Conservation (phyloP, 1,284 basidiomycete genomes). For the Stygiomarasmius scandens region DNA sequence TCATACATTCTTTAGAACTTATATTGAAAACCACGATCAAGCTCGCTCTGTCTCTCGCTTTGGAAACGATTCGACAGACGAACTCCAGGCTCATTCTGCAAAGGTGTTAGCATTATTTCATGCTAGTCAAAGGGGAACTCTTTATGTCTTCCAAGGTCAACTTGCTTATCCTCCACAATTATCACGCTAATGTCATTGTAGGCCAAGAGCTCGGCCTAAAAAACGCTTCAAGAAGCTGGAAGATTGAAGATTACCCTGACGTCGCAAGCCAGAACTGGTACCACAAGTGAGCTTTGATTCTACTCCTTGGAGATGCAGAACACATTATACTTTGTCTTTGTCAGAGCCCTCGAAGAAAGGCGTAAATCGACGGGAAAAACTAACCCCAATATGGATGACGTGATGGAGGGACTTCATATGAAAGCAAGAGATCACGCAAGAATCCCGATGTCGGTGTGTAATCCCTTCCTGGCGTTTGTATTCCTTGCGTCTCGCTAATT, state of each 20-base stretch:
- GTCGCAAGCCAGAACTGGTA: conserved; percentile 59
- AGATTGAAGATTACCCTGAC: conserved; percentile 75
- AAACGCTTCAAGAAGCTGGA: conserved; percentile 70
- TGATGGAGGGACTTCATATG: conserved; percentile 56
- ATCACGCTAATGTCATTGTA: too few species aligned
- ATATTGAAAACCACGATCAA: conserved; percentile 73
- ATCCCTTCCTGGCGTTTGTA: neutral
- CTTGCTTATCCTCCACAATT: neutral
- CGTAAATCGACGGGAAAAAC: conserved; percentile 35
- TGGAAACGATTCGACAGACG: conserved; percentile 54
- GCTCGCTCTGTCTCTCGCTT: conserved; percentile 67
- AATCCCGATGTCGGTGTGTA: conserved; percentile 61
- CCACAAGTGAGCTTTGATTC: conserved; percentile 33
- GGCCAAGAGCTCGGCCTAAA: conserved; percentile 70
- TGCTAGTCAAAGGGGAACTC: conserved; percentile 63
- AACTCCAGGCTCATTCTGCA: conserved; percentile 57
- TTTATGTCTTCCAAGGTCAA: conserved; percentile 68
- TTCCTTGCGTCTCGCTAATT: neutral
- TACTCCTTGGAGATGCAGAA: too few species aligned
- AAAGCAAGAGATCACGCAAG: conserved; percentile 75
- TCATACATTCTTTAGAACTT: conserved; percentile 41
- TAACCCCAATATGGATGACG: conserved; percentile 59
- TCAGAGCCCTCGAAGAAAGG: conserved; percentile 43
- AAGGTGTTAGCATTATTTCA: conserved; percentile 70
- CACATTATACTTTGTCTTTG: neutral